Evolutionary conservation across 768 basidiomycete genomes (phyloP), one percentile per base, ranked within the genome.

Genomic region (Mycena pura): DNA sequence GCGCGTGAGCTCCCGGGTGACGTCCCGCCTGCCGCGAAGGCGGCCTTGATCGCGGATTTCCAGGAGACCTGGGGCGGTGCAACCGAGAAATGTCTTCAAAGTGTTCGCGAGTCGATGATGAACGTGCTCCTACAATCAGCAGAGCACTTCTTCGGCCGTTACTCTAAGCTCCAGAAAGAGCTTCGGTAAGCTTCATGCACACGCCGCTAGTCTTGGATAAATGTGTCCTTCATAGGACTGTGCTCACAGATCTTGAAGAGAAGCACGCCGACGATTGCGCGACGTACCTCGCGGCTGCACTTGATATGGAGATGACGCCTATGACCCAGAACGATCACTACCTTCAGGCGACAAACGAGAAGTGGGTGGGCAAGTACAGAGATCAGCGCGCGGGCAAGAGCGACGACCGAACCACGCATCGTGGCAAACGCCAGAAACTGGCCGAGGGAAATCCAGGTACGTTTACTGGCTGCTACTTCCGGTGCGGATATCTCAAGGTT

Each of bases 261-360:
- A 5, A 10, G 1, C 25, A 58, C 9, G 7, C 28, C 11, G 14
- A 24, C 9, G 27, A 40, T 1, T 58, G 57, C 15, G 39, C 13
- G 7, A 34, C 19, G 14, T 49, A n/a, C 24, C 46, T 82, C 17
- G 57, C 47, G 36, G 63, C 70, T 15, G 70, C 71, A 5, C 47
- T 81, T 21, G 49, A 57, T 2, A 54, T 76, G 3, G 82, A 83
- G 68, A 40, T 25, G 2, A 43, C 41, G 1, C 79, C 77, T 4
- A 77, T 69, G 67, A 80, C 78, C 6, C 74, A 74, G 61, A 80
- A 80, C 57, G 62, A 60, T 10, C 73, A 75, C 32, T 78, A 76
- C 57, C 66, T 75, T 13, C 46, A 61, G 3, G 49, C 68, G 9
- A 60, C 63, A 13, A 70, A 68, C 22, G 76, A 77, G 25, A 73